Percentiles rank a stretch among this genome's conserved stretches.
These are phyloP conservation scores for Globisporangium irregulare DNA, from an alignment of 352 stramenopile species.

Conservation along the genomic window DNA sequence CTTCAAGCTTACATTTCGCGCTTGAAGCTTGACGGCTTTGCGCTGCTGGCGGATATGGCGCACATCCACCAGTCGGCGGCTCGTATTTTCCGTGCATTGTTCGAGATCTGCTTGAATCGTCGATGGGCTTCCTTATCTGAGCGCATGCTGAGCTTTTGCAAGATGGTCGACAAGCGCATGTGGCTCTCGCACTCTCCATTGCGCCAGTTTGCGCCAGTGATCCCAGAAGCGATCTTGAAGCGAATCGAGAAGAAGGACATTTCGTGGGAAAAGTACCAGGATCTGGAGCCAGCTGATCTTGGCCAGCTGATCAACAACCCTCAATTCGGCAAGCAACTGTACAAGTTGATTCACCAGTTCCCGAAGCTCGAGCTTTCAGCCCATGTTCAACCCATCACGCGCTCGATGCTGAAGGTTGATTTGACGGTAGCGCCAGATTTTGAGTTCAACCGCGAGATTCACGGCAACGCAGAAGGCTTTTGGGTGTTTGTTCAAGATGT, in stretches of 20 bases:
- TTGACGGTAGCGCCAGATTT: slow-evolving; percentile 97
- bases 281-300: slow-evolving; percentile 97
- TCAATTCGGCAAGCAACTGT: slow-evolving; percentile 97
- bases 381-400: slow-evolving; percentile 98
- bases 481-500: slow-evolving; percentile 99
- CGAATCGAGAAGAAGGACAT: slow-evolving; percentile 99
- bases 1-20: slow-evolving; percentile 99
- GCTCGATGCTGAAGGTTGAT: slow-evolving; percentile 96
- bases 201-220: slow-evolving; percentile 91
- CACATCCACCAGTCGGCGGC: slow-evolving; percentile 99
- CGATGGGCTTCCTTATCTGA: slow-evolving; percentile 95
- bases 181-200: slow-evolving; percentile 98
- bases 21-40: slow-evolving; percentile 97
- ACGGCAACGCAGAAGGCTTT: slow-evolving; percentile 96
- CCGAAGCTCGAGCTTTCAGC: slow-evolving; percentile 95
- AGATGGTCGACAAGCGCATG: slow-evolving; percentile 99
- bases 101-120: slow-evolving; percentile 98
- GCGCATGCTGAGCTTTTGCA: slow-evolving; percentile 96
- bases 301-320: slow-evolving; percentile 96
- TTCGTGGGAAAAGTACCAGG: slow-evolving; percentile 96
- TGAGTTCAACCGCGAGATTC: slow-evolving; percentile 94
- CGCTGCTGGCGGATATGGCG: slow-evolving; percentile 98
- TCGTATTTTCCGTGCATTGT: slow-evolving; percentile 98
- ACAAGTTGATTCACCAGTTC: slow-evolving; percentile 99
- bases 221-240: slow-evolving; percentile 95